A percentile compares a stretch with the other conserved stretches of the same genome.
phyloP scores from a whole-genome alignment of 2,329 filamentous ascomycete species.

The Fusarium caatingaense region DNA sequence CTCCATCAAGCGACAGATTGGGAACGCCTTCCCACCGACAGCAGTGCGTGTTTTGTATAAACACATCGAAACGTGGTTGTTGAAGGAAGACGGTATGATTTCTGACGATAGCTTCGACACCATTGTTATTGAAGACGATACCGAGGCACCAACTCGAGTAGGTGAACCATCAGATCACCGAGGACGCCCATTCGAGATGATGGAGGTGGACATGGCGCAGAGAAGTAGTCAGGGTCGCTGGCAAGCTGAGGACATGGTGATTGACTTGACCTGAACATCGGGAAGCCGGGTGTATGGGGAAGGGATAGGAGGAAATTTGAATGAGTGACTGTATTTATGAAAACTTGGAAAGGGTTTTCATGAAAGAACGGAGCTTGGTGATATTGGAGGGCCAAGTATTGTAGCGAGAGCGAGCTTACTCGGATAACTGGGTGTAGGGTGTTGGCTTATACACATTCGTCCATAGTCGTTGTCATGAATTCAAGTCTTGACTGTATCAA shows the following conservation, averaged over 20 bases:
- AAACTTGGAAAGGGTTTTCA: conserved; percentile 9
- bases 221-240: background rate
- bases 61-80: conserved; percentile 61
- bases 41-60: conserved; percentile 62
- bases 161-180: background rate
- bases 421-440: background rate
- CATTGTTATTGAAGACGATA: conserved; percentile 44
- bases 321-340: background rate
- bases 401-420: background rate
- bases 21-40: conserved; percentile 80
- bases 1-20: conserved; percentile 72
- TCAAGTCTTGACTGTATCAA: background rate
- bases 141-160: conserved; percentile 21
- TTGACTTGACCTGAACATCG: conserved; percentile 37
- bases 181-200: conserved; percentile 39
- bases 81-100: conserved; percentile 55
- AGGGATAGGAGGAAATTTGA: background rate
- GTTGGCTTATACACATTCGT: background rate
- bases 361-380: conserved; percentile 2
- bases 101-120: conserved; percentile 34
- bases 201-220: conserved; percentile 34
- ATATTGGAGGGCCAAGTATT: background rate
- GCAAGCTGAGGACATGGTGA: conserved; percentile 21
- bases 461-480: conserved; percentile 25
- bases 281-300: background rate